A percentile compares a stretch with the other conserved stretches of the same genome.
These are phyloP conservation scores for Pseudogymnoascus sp. DNA, from an alignment of 2,329 filamentous ascomycete species.

Conservation along the genomic window DNA sequence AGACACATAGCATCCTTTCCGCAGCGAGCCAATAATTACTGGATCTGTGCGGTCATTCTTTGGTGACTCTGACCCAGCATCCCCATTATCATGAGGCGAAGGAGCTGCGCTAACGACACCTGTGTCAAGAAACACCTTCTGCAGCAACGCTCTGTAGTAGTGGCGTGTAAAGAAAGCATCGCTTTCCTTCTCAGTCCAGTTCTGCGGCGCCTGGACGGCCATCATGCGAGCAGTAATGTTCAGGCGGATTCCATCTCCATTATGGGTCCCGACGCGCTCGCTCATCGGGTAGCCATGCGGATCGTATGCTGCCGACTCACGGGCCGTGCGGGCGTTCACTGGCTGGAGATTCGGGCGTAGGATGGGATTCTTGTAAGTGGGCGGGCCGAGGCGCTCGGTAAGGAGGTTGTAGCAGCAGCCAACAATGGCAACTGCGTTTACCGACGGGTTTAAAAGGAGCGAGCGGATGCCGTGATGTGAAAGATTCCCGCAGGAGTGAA, in stretches of 20 bases:
- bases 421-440: conserved; percentile 87
- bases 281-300: conserved; percentile 95
- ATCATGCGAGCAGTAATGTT: conserved; percentile 98
- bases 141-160: conserved; percentile 84
- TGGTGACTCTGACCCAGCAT: conserved; percentile 30
- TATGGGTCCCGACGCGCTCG: conserved; percentile 53
- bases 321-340: conserved; percentile 59
- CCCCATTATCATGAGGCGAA: conserved; percentile 11
- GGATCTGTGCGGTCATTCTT: conserved; percentile 61
- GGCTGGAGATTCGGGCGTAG: conserved; percentile 63
- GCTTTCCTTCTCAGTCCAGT: conserved; percentile 79
- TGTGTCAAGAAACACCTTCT: conserved; percentile 84
- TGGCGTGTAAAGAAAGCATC: conserved; percentile 86
- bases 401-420: conserved; percentile 98
- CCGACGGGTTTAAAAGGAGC: conserved; percentile 72
- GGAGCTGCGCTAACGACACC: conserved; percentile 57
- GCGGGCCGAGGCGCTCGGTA: conserved; percentile 80
- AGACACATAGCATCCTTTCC: conserved; percentile 70
- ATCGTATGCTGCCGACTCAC: conserved; percentile 67
- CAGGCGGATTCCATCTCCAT: conserved; percentile 60
- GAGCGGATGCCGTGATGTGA: conserved; percentile 89
- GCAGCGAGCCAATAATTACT: conserved; percentile 78
- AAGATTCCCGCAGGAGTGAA: conserved; percentile 97
- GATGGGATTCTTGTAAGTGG: conserved; percentile 76
- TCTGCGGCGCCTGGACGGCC: conserved; percentile 90